Evolutionary conservation across 768 basidiomycete species (phyloP).

Genomic region (Auriscalpium vulgare): DNA sequence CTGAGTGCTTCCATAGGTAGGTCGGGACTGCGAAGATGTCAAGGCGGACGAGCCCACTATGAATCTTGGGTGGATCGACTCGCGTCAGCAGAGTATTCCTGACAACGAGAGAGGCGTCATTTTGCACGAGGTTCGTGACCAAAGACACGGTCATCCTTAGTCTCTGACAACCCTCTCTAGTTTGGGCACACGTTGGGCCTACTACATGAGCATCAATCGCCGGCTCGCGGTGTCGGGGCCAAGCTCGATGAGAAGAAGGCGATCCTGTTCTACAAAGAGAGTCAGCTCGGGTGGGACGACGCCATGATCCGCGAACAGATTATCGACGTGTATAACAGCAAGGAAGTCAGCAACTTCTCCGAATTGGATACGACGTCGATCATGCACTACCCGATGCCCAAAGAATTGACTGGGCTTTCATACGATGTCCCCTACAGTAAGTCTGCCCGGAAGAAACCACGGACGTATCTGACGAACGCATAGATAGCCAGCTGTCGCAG

Average conservation of each 20-base stretch:
- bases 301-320: neutral
- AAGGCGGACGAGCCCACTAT: neutral
- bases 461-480: neutral
- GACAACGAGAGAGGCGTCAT: neutral
- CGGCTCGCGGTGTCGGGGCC: neutral
- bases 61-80: neutral
- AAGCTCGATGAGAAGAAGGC: neutral
- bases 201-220: neutral
- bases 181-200: neutral
- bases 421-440: neutral
- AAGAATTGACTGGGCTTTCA: neutral
- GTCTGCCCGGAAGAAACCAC: neutral
- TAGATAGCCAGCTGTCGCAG: neutral
- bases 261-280: neutral
- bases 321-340: neutral
- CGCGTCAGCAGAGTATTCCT: neutral
- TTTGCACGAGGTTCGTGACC: neutral
- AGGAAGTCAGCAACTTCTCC: conserved; percentile 1
- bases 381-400: neutral
- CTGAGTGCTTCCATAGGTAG: neutral
- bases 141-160: neutral
- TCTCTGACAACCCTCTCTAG: neutral
- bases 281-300: neutral
- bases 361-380: neutral
- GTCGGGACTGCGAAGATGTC: neutral